Percentiles rank a stretch among this genome's conserved stretches.
Evolutionary conservation across 1,139 yeast species (phyloP).

Genomic region (Lodderomyces oxycetoniae): DNA sequence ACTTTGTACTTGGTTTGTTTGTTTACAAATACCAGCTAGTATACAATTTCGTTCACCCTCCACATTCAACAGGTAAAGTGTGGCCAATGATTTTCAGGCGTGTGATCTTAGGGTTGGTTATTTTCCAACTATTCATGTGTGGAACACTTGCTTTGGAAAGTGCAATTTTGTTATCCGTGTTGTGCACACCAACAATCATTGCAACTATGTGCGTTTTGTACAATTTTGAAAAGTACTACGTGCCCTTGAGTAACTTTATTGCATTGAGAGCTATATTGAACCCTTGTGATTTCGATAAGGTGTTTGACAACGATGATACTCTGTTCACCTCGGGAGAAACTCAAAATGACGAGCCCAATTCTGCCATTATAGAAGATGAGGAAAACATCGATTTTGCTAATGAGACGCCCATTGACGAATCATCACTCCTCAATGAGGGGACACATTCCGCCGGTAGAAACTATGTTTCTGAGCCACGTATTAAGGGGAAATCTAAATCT

Average conservation of each 20-base stretch:
- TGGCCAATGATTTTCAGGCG: constrained; percentile 68
- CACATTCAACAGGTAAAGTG: constrained; percentile 66
- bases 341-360: background rate
- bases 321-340: constrained; percentile 4
- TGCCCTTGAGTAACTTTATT: constrained; percentile 56
- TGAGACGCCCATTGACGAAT: constrained; percentile 22
- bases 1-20: constrained; percentile 57
- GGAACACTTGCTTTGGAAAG: constrained; percentile 65
- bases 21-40: constrained; percentile 64
- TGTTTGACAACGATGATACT: constrained; percentile 31
- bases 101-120: constrained; percentile 54
- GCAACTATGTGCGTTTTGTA: constrained; percentile 46
- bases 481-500: constrained; percentile 5
- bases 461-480: constrained; percentile 2
- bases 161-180: constrained; percentile 48
- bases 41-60: constrained; percentile 65
- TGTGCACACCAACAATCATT: constrained; percentile 50
- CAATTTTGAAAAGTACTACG: constrained; percentile 56
- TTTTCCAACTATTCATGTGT: constrained; percentile 63
- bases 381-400: constrained; percentile 3
- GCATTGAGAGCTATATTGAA: constrained; percentile 59
- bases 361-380: constrained; percentile 7
- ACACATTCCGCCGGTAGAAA: background rate
- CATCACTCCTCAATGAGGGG: constrained; percentile 19
- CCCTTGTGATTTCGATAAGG: constrained; percentile 38